A percentile compares a stretch with the other conserved stretches of the same genome.
Evolutionary conservation across 306 rosid genomes (phyloP).

Genomic region (Sicyos edulis): DNA sequence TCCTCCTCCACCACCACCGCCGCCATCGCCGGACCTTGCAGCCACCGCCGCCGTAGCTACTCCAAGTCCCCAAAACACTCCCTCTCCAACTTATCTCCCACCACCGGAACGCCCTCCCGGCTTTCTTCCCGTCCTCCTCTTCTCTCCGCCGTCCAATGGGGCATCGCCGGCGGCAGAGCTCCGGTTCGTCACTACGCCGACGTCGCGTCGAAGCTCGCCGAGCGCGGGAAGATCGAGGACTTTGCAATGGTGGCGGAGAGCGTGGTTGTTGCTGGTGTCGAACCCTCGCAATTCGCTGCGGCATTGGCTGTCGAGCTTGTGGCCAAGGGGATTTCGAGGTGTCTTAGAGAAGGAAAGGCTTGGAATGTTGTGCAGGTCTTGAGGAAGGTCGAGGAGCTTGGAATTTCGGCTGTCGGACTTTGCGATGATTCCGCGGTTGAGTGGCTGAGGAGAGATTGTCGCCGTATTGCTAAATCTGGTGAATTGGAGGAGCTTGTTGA

Average conservation of each 20-base stretch:
- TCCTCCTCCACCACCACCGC: conserved; percentile 37
- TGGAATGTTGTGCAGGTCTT: conserved; percentile 36
- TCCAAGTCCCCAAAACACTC: conserved; percentile 37
- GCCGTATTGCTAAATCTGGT: conserved; percentile 32
- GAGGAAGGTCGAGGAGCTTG: conserved; percentile 37
- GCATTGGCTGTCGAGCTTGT: conserved; percentile 40
- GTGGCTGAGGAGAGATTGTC: conserved; percentile 44
- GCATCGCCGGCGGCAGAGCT: conserved; percentile 22
- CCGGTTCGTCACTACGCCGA: conserved; percentile 36
- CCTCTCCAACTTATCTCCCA: conserved; percentile 27
- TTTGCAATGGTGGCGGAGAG: conserved; percentile 40
- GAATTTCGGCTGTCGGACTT: conserved; percentile 37
- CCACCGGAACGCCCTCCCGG: conserved; percentile 23
- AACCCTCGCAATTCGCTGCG: conserved; percentile 34
- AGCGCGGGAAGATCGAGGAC: conserved; percentile 40
- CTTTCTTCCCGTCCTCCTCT: conserved; percentile 25
- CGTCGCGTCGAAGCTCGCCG: conserved; percentile 52
- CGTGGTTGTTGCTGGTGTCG: conserved; percentile 36
- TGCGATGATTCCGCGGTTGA: conserved; percentile 40
- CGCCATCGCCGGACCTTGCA: conserved; percentile 41
- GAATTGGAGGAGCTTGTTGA: conserved; percentile 59
- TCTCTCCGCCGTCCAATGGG: conserved; percentile 28
- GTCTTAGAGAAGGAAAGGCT: conserved; percentile 40
- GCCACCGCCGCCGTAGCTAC: conserved; percentile 25
- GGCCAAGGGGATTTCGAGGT: conserved; percentile 37